phyloP scores from a whole-genome alignment of 2,329 filamentous ascomycete species.

The Meredithiella fracta region DNA sequence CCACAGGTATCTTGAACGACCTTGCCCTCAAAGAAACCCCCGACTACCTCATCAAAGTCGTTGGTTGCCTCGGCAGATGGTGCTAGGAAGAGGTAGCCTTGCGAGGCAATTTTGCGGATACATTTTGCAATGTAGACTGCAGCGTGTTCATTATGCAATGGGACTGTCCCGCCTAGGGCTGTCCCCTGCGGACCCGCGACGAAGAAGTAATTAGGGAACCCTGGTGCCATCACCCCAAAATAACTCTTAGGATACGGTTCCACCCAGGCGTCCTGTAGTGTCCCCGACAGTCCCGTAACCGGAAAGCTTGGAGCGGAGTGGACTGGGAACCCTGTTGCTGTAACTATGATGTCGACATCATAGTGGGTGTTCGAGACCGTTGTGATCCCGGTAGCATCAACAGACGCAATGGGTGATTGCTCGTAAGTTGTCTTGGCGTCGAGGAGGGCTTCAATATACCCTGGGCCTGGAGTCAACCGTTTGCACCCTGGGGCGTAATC shows the following conservation, averaged over 20 bases:
- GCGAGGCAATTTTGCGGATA: conserved; percentile 15
- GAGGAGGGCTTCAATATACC: conserved; percentile 48
- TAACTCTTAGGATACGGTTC: conserved; percentile 27
- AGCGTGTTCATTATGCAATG: conserved; percentile 15
- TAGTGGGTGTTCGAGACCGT: conserved; percentile 38
- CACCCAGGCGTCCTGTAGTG: background rate
- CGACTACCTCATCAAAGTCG: conserved; percentile 15
- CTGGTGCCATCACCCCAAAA: conserved; percentile 27
- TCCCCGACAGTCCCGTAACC: conserved; percentile 20
- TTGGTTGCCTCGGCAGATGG: conserved; percentile 14
- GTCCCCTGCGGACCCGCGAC: conserved; percentile 13
- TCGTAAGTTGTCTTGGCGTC: conserved; percentile 46
- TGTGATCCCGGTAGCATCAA: conserved; percentile 43
- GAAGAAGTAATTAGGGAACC: conserved; percentile 30
- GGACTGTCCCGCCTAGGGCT: conserved; percentile 14
- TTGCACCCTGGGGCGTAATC: conserved; percentile 49
- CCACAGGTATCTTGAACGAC: background rate
- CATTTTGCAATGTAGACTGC: conserved; percentile 15
- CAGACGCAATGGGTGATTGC: conserved; percentile 36
- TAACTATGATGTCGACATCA: conserved; percentile 48
- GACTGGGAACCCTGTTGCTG: conserved; percentile 33
- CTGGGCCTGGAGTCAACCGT: conserved; percentile 47
- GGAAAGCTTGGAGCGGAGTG: conserved; percentile 24
- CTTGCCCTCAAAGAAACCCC: background rate
- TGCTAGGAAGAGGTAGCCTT: conserved; percentile 14